Percentiles rank a stretch among this genome's conserved stretches.
Conservation (phyloP, 108 stramenopile species). For the Hondaea fermentalgiana region DNA sequence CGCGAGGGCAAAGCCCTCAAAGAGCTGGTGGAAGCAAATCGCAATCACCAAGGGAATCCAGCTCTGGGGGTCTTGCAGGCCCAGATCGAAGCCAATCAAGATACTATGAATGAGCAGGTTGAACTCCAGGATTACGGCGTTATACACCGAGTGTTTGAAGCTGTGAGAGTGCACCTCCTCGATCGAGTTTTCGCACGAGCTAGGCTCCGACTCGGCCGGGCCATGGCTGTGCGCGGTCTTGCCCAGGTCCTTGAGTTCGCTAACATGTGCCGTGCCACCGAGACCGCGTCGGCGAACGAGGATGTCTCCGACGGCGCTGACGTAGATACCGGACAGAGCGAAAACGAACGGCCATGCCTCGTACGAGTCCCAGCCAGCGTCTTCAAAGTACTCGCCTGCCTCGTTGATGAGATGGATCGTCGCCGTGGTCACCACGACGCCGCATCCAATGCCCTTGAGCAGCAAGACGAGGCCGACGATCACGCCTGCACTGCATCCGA, state of each 20-base stretch:
- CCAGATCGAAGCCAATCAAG: background rate
- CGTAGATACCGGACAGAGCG: background rate
- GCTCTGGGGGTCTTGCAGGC: background rate
- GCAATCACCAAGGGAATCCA: background rate
- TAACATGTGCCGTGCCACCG: background rate
- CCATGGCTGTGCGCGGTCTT: background rate
- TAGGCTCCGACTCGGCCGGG: no score
- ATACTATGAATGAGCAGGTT: background rate
- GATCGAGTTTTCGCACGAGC: no score
- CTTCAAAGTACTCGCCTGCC: slow-evolving; percentile 3
- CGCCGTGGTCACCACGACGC: background rate
- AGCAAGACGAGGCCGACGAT: background rate
- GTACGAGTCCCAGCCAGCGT: slow-evolving; percentile 1
- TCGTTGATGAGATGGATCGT: background rate
- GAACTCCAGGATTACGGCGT: background rate
- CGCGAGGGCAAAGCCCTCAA: background rate
- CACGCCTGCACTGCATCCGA: no score
- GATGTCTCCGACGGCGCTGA: background rate
- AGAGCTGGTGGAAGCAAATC: background rate
- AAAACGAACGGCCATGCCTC: background rate
- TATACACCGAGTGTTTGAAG: background rate
- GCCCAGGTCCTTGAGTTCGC: background rate
- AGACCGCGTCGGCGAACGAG: background rate
- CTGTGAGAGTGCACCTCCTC: no score
- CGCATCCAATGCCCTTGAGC: background rate